phyloP scores from a whole-genome alignment of 2,329 filamentous ascomycete genomes.

The Neonectria hederae region DNA sequence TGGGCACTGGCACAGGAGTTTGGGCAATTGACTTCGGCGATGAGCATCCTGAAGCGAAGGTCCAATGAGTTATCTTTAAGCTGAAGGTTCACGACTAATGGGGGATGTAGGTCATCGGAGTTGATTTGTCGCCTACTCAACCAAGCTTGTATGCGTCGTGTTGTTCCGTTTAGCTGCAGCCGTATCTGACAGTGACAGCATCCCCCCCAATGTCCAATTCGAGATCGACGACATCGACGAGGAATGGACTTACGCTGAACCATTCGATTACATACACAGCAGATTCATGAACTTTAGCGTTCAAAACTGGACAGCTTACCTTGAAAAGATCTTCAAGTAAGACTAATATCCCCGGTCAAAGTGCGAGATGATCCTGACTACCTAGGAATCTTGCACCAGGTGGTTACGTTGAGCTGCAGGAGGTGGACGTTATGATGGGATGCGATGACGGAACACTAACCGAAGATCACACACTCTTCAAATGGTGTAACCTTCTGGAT shows the following conservation, averaged over 20 bases:
- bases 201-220: slow-evolving; percentile 13
- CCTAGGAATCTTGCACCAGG: slow-evolving; percentile 28
- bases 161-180: not conserved
- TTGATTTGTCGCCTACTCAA: slow-evolving; percentile 19
- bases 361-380: not conserved
- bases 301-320: slow-evolving; percentile 1
- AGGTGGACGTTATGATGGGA: slow-evolving; percentile 29
- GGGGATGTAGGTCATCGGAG: not conserved
- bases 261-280: slow-evolving; percentile 17
- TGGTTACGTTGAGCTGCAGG: slow-evolving; percentile 34
- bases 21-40: slow-evolving; percentile 14
- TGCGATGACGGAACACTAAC: slow-evolving; percentile 31
- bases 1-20: slow-evolving; percentile 6
- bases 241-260: slow-evolving; percentile 1
- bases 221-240: slow-evolving; percentile 15
- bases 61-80: not conserved
- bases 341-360: not conserved
- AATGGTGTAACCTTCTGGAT: slow-evolving; percentile 41
- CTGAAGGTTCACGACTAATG: not conserved
- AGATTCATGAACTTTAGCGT: slow-evolving; percentile 13
- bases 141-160: slow-evolving; percentile 3
- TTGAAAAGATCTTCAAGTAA: slow-evolving; percentile 7
- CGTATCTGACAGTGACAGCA: not conserved
- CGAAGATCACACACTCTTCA: slow-evolving; percentile 30
- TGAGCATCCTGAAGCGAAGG: slow-evolving; percentile 3